Evolutionary conservation across 1,284 basidiomycete species (phyloP), one percentile per base, ranked within the genome.

Genomic region (Malassezia globosa): DNA sequence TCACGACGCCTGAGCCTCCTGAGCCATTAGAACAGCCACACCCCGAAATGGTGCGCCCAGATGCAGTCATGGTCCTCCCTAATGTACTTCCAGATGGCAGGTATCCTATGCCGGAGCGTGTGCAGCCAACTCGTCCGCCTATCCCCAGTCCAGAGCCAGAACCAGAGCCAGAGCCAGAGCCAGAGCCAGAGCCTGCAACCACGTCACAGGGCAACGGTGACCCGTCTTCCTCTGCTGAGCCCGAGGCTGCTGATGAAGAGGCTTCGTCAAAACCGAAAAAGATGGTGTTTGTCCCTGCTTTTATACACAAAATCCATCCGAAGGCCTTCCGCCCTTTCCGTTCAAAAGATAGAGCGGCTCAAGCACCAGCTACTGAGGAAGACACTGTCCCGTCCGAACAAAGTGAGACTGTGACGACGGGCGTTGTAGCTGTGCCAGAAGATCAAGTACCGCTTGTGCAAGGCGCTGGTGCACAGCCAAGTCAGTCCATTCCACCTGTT

Each of bases 81-180:
- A 11, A 31, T 13, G 29, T 31, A 2, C 29, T 11, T 13, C 29
- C 29, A 13, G 29, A 31, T 31, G 41, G 41, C 22, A 16, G 23
- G 18, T 43, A 34, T 23, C 41, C 41, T 16, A 7, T 43, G 16
- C 27, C 29, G 29, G 41, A n/a, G 13, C 41, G 24, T 8, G 41
- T 43, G 29, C 16, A 34, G 21, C 41, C 41, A n/a, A 43, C 41
- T 11, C 29, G 29, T 24, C 19, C 23, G 18, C 21, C 41, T 13
- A 21, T 10, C n/a, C 35, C 35, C 5, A 19, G 21, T 13, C 41
- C 41, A 11, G 39, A 25, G 10, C 41, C 41, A 1, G 41, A 42
- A 13, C 40, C 40, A 27, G 25, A 29, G 40, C 25, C 40, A 18
- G 23, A 41, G 16, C 25, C 39, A 16, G 23, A 42, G 6, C 25